Conservation (phyloP, 2,329 filamentous ascomycete genomes). For the Colletotrichum filicis region DNA sequence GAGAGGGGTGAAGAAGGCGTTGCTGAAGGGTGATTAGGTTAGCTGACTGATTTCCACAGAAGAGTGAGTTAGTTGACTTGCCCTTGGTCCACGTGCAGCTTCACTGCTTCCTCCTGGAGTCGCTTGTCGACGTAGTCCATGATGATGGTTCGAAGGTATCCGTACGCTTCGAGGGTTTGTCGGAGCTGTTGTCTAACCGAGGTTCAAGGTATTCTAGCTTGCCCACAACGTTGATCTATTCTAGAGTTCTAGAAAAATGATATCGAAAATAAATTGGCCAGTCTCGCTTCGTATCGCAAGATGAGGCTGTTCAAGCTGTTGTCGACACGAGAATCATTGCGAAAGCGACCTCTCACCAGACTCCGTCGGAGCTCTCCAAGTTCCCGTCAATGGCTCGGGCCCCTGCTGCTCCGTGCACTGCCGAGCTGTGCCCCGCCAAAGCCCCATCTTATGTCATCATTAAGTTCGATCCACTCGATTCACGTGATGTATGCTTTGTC, state of each 20-base stretch:
- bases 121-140: constrained; percentile 71
- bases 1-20: constrained; percentile 67
- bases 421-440: constrained; percentile 8
- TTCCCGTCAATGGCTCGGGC: constrained; percentile 7
- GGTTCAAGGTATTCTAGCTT: not conserved
- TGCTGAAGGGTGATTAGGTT: constrained; percentile 40
- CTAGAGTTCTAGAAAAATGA: not conserved
- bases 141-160: not conserved
- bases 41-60: not conserved
- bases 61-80: constrained; percentile 38
- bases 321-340: not conserved
- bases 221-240: not conserved
- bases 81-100: constrained; percentile 48
- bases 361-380: constrained; percentile 30
- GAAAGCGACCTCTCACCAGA: not conserved
- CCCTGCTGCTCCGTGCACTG: not conserved
- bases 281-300: not conserved
- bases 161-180: not conserved
- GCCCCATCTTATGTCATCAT: not conserved
- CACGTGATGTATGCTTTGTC: not conserved
- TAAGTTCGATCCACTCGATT: not conserved
- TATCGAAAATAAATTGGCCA: not conserved
- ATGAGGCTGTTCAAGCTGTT: not conserved
- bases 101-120: constrained; percentile 63
- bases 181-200: not conserved